A percentile compares a stretch with the other conserved stretches of the same genome.
Evolutionary conservation across 208 protist species (phyloP).

Genomic region (Vickermania ingenoplastis): DNA sequence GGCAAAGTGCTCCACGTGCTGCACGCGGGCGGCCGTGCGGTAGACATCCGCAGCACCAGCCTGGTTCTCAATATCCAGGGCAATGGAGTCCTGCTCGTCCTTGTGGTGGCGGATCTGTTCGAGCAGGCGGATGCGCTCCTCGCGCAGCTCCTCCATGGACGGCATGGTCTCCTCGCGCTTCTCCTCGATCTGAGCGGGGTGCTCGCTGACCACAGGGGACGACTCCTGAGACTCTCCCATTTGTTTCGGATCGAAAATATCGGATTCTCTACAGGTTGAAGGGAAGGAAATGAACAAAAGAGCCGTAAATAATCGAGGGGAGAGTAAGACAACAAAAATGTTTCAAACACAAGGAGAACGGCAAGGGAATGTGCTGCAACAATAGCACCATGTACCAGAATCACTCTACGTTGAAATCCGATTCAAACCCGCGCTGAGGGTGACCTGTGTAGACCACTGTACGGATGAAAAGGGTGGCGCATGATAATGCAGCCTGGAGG

Average conservation of each 20-base stretch:
- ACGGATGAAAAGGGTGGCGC: too few relatives aligned
- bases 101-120: constrained; percentile 64
- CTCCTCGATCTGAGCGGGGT: constrained; percentile 9
- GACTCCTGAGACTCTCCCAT: neutral
- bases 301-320: constrained; percentile 3
- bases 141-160: constrained; percentile 5
- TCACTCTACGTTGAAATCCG: too few relatives aligned
- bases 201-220: constrained; percentile 12
- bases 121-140: constrained; percentile 19
- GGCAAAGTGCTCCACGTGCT: constrained; percentile 58
- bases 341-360: constrained; percentile 1
- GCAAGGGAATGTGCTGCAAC: too few relatives aligned
- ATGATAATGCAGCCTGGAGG: too few relatives aligned
- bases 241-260: neutral
- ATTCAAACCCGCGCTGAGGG: too few relatives aligned
- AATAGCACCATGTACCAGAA: too few relatives aligned
- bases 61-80: constrained; percentile 61
- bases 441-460: too few relatives aligned
- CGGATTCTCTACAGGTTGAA: constrained; percentile 1
- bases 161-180: constrained; percentile 29
- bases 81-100: constrained; percentile 63
- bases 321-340: constrained; percentile 4
- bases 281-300: constrained; percentile 2
- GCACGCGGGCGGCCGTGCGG: constrained; percentile 56
- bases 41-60: constrained; percentile 34